Evolutionary conservation across 257 asterid genomes (phyloP).

Genomic region (Penstemon newberryi): DNA sequence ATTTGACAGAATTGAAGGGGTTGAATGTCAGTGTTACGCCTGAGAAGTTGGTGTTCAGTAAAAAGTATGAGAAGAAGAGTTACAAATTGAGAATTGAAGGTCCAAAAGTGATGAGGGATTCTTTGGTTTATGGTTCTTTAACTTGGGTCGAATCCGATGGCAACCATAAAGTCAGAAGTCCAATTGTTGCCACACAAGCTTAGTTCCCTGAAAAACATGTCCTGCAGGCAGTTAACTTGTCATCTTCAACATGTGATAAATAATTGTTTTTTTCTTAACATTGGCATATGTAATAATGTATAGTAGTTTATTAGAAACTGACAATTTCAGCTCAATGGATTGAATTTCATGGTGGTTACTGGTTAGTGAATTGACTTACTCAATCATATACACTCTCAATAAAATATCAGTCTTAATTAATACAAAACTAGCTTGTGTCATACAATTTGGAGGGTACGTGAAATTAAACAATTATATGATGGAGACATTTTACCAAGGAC

Average conservation of each 20-base stretch:
- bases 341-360: conserved; percentile 16
- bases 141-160: conserved; percentile 30
- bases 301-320: background rate
- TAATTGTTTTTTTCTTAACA: conserved; percentile 5
- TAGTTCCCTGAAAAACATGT: conserved; percentile 17
- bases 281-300: background rate
- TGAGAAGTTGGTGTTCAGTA: conserved; percentile 3
- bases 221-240: conserved; percentile 11
- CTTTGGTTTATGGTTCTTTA: conserved; percentile 27
- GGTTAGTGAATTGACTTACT: background rate
- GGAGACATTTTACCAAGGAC: conserved; percentile 24
- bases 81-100: background rate
- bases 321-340: background rate
- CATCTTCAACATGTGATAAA: conserved; percentile 16
- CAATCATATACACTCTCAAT: background rate
- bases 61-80: conserved; percentile 33
- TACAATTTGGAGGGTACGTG: background rate
- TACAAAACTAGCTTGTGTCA: too few relatives aligned
- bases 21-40: conserved; percentile 22
- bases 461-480: conserved; percentile 6
- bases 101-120: too few relatives aligned
- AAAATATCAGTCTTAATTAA: background rate
- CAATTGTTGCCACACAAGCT: conserved; percentile 36
- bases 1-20: conserved; percentile 24
- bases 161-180: conserved; percentile 32